Conservation (phyloP, 345 rosid genomes). For the Eucalyptus lansdowneana region DNA sequence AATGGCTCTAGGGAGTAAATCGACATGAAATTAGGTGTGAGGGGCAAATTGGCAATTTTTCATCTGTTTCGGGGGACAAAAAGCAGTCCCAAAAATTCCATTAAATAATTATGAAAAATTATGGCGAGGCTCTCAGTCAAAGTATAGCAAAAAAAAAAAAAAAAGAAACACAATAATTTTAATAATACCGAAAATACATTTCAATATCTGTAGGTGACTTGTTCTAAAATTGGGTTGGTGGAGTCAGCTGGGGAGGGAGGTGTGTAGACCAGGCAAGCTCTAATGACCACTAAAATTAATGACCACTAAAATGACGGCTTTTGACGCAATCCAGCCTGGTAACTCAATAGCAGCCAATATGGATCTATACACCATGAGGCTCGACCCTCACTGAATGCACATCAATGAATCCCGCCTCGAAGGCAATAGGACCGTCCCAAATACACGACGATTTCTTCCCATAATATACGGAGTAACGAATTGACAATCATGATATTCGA, state of each 20-base stretch:
- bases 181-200: background rate
- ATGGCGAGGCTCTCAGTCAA: background rate
- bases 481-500: rapidly evolving
- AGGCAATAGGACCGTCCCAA: background rate
- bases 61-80: background rate
- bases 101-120: background rate
- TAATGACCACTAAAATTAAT: background rate
- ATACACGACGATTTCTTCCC: background rate
- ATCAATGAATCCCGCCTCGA: background rate
- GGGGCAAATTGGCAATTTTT: background rate
- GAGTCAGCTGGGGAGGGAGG: background rate
- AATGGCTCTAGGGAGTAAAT: background rate
- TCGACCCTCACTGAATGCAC: background rate
- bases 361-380: background rate
- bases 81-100: background rate
- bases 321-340: background rate
- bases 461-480: background rate
- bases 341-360: background rate
- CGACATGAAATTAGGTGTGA: background rate
- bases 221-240: background rate
- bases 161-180: too few species aligned
- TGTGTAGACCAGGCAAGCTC: background rate
- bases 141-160: too few species aligned
- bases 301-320: background rate
- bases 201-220: background rate